A percentile compares a stretch with the other conserved stretches of the same genome.
Evolutionary conservation across 768 basidiomycete species (phyloP).

Genomic region (Leccinum longicurvipes): DNA sequence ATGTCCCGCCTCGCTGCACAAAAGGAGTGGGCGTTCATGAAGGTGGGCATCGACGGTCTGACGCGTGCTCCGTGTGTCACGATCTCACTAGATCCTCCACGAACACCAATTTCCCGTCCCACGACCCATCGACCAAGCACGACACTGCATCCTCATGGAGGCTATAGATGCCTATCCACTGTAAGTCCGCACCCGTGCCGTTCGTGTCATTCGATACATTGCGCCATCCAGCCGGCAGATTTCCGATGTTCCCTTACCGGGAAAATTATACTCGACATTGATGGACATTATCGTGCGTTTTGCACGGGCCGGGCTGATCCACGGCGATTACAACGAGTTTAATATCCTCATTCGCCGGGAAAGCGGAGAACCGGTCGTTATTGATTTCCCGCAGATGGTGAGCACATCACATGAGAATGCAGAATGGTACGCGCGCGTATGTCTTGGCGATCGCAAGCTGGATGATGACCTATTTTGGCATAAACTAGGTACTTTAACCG

Average conservation of each 20-base stretch:
- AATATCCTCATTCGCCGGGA: constrained; percentile 91
- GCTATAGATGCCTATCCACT: constrained; percentile 92
- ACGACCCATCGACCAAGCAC: constrained; percentile 86
- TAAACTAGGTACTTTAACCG: constrained; percentile 91
- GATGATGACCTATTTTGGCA: constrained; percentile 4
- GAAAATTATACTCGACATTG: constrained; percentile 82
- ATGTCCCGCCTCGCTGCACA: constrained; percentile 95
- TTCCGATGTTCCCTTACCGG: constrained; percentile 76
- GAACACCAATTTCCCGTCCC: constrained; percentile 94
- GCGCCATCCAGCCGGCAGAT: constrained; percentile 71
- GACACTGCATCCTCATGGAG: constrained; percentile 96
- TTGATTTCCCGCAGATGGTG: constrained; percentile 99
- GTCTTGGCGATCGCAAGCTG: constrained; percentile 12
- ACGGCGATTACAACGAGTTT: constrained; percentile 99
- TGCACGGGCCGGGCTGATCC: constrained; percentile 91
- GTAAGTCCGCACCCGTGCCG: constrained; percentile 44
- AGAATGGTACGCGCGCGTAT: constrained; percentile 65
- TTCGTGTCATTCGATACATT: neutral
- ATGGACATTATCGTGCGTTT: constrained; percentile 98
- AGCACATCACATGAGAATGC: constrained; percentile 95
- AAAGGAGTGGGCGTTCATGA: constrained; percentile 99
- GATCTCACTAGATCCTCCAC: constrained; percentile 66
- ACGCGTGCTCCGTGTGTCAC: neutral
- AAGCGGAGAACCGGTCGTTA: constrained; percentile 76
- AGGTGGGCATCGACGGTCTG: constrained; percentile 45